Percentiles rank a stretch among this genome's conserved stretches.
Conservation (phyloP, 345 rosid genomes). For the Murraya paniculata region DNA sequence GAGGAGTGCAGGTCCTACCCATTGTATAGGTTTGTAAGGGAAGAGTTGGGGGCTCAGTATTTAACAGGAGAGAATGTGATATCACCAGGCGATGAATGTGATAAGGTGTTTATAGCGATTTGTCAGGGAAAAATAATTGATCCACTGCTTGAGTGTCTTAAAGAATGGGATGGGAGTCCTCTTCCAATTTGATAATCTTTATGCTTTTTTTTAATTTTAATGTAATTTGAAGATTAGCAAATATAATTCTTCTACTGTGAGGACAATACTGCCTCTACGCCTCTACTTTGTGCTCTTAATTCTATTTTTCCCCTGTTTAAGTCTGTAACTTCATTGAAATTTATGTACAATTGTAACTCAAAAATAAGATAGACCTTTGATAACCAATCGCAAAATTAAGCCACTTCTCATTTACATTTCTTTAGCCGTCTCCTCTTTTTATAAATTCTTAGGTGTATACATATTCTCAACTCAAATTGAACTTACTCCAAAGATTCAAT, state of each 20-base stretch:
- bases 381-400: background rate
- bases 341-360: background rate
- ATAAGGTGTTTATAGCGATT: conserved; percentile 35
- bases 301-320: background rate
- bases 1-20: conserved; percentile 45
- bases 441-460: too few relatives aligned
- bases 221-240: too few relatives aligned
- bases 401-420: background rate
- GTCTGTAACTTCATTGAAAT: background rate
- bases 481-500: too few relatives aligned
- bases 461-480: too few relatives aligned
- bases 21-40: conserved; percentile 34
- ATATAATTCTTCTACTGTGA: background rate
- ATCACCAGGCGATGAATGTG: conserved; percentile 44
- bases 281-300: background rate
- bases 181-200: conserved; percentile 18
- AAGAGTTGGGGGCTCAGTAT: conserved; percentile 24
- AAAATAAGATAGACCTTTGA: background rate
- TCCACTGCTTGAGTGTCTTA: conserved; percentile 37
- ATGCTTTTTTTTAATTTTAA: background rate
- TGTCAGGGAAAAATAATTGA: conserved; percentile 35
- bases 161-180: conserved; percentile 36
- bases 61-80: conserved; percentile 35
- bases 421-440: background rate
- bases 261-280: background rate